These are phyloP conservation scores for Termitomyces sp. DNA, from an alignment of 768 basidiomycete species.

Conservation along the genomic window DNA sequence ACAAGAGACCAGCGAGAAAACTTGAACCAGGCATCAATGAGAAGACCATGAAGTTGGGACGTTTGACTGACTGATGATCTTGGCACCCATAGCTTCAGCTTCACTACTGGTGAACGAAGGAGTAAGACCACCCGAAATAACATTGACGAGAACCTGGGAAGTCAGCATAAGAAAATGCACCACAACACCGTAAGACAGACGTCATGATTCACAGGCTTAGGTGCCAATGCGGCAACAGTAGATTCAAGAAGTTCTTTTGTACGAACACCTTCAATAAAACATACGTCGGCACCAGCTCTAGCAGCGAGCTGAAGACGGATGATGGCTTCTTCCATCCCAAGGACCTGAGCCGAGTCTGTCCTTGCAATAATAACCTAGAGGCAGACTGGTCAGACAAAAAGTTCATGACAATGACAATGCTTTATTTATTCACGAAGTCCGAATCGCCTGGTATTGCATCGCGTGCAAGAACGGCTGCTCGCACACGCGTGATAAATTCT, in stretches of 20 bases:
- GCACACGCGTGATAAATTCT: slow-evolving; percentile 68
- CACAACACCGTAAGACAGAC: neutral
- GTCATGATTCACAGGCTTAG: slow-evolving; percentile 51
- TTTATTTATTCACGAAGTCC: slow-evolving; percentile 50
- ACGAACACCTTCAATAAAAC: slow-evolving; percentile 77
- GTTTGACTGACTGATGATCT: slow-evolving; percentile 61
- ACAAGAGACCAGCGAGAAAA: slow-evolving; percentile 72
- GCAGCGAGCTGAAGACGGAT: slow-evolving; percentile 62
- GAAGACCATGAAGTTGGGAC: neutral
- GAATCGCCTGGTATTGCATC: slow-evolving; percentile 71
- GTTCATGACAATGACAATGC: neutral
- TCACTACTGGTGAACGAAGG: slow-evolving; percentile 67
- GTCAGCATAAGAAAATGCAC: neutral
- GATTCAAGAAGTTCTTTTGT: slow-evolving; percentile 56
- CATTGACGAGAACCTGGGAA: slow-evolving; percentile 62
- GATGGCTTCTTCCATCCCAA: slow-evolving; percentile 76
- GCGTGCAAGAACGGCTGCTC: slow-evolving; percentile 72
- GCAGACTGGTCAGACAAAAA: neutral
- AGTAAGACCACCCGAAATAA: slow-evolving; percentile 73
- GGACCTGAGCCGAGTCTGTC: slow-evolving; percentile 72
- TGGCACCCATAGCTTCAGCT: slow-evolving; percentile 66
- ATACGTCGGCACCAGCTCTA: slow-evolving; percentile 72
- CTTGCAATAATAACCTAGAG: slow-evolving; percentile 63
- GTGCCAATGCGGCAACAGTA: slow-evolving; percentile 63
- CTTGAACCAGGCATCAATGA: slow-evolving; percentile 22